Conservation (phyloP, 148 eudicot species). For the Selenicereus undatus region DNA sequence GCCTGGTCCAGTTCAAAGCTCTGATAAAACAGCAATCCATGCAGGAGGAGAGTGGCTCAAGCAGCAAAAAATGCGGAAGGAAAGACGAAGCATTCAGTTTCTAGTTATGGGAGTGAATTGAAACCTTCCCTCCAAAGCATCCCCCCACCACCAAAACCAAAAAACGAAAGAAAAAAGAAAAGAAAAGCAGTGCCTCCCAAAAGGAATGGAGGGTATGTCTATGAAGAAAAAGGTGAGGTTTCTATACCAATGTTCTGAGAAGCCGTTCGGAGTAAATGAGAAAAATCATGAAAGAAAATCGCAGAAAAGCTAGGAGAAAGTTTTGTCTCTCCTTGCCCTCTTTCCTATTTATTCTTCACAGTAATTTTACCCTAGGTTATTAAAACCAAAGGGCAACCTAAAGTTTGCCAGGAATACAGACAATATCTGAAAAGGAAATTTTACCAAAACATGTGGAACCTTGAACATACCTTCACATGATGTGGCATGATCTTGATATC, state of each 20-base stretch:
- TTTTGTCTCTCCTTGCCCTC: neutral
- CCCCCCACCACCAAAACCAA: neutral
- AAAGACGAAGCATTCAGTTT: neutral
- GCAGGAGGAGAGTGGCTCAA: neutral
- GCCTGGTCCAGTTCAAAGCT: neutral
- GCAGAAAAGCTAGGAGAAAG: neutral
- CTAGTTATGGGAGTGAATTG: neutral
- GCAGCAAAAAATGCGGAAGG: neutral
- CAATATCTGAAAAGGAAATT: neutral
- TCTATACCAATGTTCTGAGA: neutral
- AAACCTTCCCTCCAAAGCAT: neutral
- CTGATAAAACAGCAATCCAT: neutral
- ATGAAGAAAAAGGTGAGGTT: neutral
- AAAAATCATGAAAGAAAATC: neutral
- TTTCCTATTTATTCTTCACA: neutral
- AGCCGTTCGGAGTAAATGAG: neutral
- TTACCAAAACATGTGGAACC: neutral
- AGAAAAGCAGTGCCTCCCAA: neutral
- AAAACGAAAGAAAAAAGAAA: neutral
- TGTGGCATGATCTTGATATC: slow-evolving; percentile 99
- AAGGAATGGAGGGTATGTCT: neutral
- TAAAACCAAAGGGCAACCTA: neutral
- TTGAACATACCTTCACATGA: slow-evolving; percentile 73
- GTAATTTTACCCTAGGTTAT: neutral
- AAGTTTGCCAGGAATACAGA: neutral